These are phyloP conservation scores for Graphilbum ipis-grandicollis DNA, from an alignment of 2,329 filamentous ascomycete species.

Conservation along the genomic window DNA sequence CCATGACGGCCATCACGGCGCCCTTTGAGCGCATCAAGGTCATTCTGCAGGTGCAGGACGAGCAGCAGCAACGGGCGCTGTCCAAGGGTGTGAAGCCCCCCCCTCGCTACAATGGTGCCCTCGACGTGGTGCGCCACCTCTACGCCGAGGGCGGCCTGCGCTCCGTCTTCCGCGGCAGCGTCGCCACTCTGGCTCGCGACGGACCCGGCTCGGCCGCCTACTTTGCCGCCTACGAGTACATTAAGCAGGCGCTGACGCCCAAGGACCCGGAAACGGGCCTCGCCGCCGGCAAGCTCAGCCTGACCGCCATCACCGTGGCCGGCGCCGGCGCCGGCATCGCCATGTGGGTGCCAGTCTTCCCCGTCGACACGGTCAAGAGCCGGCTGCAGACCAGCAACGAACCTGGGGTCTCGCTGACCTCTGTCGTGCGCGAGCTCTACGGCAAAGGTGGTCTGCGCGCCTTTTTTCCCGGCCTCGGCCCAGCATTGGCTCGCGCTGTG, in stretches of 20 bases:
- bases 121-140: conserved; percentile 84
- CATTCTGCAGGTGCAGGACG: conserved; percentile 91
- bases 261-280: conserved; percentile 57
- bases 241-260: conserved; percentile 77
- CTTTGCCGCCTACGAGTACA: conserved; percentile 92
- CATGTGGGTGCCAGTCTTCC: conserved; percentile 99
- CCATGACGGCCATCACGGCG: conserved; percentile 96
- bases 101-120: conserved; percentile 72
- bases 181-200: conserved; percentile 84
- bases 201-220: conserved; percentile 88
- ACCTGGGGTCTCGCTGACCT: conserved; percentile 53
- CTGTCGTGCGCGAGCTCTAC: conserved; percentile 71
- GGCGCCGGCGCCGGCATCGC: conserved; percentile 85
- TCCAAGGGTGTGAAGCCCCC: conserved; percentile 79
- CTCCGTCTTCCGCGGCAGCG: conserved; percentile 80
- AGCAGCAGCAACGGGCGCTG: conserved; percentile 66
- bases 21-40: conserved; percentile 99
- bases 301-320: conserved; percentile 68
- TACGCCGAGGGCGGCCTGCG: conserved; percentile 82
- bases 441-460: conserved; percentile 67
- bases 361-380: conserved; percentile 91
- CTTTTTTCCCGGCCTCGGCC: conserved; percentile 94
- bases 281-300: conserved; percentile 54
- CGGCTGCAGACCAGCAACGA: conserved; percentile 82
- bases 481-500: conserved; percentile 79